These are phyloP conservation scores for Saprolegnia parasitica DNA, from an alignment of 352 stramenopile genomes.

Conservation along the genomic window DNA sequence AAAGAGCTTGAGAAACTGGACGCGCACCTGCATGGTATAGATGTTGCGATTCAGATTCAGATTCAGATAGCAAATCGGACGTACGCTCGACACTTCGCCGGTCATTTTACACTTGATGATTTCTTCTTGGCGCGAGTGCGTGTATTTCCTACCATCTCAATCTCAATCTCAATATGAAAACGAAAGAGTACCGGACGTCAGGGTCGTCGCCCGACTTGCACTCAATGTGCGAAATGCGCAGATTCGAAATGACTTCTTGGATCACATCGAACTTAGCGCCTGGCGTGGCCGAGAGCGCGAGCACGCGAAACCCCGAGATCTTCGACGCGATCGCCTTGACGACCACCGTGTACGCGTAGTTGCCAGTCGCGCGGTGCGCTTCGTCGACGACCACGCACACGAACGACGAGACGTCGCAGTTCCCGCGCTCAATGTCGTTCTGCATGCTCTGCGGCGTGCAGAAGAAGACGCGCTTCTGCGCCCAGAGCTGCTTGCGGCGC, in stretches of 20 bases:
- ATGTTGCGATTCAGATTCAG: background rate
- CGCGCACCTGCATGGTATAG: conserved; percentile 12
- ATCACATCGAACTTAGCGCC: conserved; percentile 94
- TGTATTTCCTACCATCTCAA: conserved; percentile 55
- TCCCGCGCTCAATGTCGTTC: conserved; percentile 90
- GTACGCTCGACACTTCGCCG: conserved; percentile 15
- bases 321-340: conserved; percentile 61
- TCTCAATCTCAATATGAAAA: background rate
- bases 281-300: conserved; percentile 96
- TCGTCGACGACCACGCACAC: conserved; percentile 98
- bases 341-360: conserved; percentile 96
- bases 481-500: conserved; percentile 85
- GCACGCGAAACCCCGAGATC: conserved; percentile 83
- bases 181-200: conserved; percentile 59
- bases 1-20: conserved; percentile 58
- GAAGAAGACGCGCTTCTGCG: conserved; percentile 94
- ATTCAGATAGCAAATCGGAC: background rate
- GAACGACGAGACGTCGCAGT: conserved; percentile 75
- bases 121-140: conserved; percentile 74
- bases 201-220: conserved; percentile 91
- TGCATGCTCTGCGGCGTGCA: conserved; percentile 97
- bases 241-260: conserved; percentile 93
- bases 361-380: conserved; percentile 94
- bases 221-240: conserved; percentile 95
- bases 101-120: conserved; percentile 35